A percentile compares a stretch with the other conserved stretches of the same genome.
Conservation (phyloP, 148 eudicot species). For the Vaccinium darrowii region DNA sequence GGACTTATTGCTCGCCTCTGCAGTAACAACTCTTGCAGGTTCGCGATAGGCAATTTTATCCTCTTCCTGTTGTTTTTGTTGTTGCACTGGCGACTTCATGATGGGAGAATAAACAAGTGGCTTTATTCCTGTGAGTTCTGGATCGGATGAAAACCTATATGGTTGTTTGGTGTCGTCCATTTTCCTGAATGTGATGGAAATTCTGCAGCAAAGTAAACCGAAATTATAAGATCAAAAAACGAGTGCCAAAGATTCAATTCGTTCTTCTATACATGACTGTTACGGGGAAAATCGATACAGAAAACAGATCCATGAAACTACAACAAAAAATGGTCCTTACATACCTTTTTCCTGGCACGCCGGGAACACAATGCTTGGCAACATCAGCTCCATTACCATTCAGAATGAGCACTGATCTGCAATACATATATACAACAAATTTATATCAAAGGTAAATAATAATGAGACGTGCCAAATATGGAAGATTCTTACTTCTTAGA, state of each 20-base stretch:
- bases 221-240: not conserved
- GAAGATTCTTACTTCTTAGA: not conserved
- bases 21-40: not conserved
- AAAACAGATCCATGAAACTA: not conserved
- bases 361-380: constrained; percentile 62
- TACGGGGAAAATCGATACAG: not conserved
- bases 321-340: not conserved
- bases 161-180: constrained; percentile 63
- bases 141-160: constrained; percentile 36
- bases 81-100: constrained; percentile 20
- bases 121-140: constrained; percentile 40
- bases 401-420: constrained; percentile 60
- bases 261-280: not conserved
- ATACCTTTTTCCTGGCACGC: constrained; percentile 57
- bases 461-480: not conserved
- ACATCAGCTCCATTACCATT: constrained; percentile 64
- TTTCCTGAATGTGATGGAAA: constrained; percentile 61
- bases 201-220: constrained; percentile 30
- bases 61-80: constrained; percentile 17
- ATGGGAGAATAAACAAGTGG: constrained; percentile 30
- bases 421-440: not conserved
- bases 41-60: not conserved
- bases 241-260: not conserved
- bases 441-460: not conserved
- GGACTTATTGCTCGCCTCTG: constrained; percentile 5